A percentile compares a stretch with the other conserved stretches of the same genome.
Conservation (phyloP, 1,284 basidiomycete genomes). For the Apiotrichum domesticum region DNA sequence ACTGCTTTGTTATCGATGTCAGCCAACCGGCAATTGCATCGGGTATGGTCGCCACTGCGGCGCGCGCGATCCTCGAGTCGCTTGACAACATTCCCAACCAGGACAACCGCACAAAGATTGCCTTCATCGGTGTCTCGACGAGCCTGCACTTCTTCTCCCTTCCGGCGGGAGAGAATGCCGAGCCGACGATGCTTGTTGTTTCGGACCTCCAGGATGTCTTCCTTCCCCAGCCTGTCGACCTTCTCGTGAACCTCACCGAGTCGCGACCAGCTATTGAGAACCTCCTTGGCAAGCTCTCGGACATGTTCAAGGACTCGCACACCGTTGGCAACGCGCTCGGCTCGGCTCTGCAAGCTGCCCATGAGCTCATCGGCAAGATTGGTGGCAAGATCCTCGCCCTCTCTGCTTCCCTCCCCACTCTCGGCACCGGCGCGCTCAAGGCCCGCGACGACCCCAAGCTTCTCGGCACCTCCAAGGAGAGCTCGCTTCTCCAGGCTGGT, state of each 20-base stretch:
- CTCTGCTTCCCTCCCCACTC: slow-evolving; percentile 75
- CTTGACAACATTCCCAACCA: slow-evolving; percentile 94
- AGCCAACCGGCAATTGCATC: slow-evolving; percentile 85
- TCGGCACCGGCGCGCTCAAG: slow-evolving; percentile 89
- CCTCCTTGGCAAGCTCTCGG: slow-evolving; percentile 74
- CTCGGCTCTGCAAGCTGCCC: slow-evolving; percentile 92
- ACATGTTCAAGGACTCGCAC: slow-evolving; percentile 95
- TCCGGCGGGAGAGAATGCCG: slow-evolving; percentile 62
- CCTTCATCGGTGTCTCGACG: slow-evolving; percentile 87
- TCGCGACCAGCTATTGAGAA: slow-evolving; percentile 72
- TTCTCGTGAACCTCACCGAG: slow-evolving; percentile 90
- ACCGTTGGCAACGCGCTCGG: slow-evolving; percentile 89
- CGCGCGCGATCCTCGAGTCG: slow-evolving; percentile 88
- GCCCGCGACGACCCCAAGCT: slow-evolving; percentile 95
- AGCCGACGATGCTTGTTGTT: slow-evolving; percentile 92
- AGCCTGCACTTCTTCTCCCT: slow-evolving; percentile 97
- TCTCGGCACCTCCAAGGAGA: slow-evolving; percentile 91
- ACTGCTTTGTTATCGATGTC: slow-evolving; percentile 96
- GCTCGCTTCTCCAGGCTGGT: slow-evolving; percentile 75
- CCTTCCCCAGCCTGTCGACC: slow-evolving; percentile 90
- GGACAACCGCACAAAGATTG: slow-evolving; percentile 84
- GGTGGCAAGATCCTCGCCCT: slow-evolving; percentile 95
- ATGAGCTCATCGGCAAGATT: slow-evolving; percentile 87
- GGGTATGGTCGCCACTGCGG: slow-evolving; percentile 97
- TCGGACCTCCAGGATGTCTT: slow-evolving; percentile 96